These are phyloP conservation scores for Colletotrichum cuscutae DNA, from an alignment of 2,329 filamentous ascomycete species.

Conservation along the genomic window DNA sequence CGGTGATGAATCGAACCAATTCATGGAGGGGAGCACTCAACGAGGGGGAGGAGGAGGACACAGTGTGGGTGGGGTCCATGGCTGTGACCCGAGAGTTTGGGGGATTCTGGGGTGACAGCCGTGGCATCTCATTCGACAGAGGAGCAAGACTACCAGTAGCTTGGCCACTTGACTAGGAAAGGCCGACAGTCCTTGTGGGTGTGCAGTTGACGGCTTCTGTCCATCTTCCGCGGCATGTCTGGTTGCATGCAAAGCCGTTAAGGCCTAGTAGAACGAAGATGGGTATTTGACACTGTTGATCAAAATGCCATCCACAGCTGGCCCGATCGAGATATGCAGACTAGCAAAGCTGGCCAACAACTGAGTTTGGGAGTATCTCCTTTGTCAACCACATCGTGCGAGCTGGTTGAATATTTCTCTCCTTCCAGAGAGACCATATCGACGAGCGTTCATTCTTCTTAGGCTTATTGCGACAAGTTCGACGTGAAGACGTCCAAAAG, in stretches of 20 bases:
- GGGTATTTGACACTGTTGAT: background rate
- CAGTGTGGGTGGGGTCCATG: conserved; percentile 21
- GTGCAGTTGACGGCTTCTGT: background rate
- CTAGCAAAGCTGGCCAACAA: too few relatives aligned
- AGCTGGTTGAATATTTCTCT: fast-evolving
- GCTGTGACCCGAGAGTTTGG: conserved; percentile 26
- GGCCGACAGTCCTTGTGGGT: background rate
- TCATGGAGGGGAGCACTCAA: background rate
- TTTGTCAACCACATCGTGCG: background rate
- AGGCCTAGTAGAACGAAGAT: background rate
- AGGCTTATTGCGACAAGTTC: background rate
- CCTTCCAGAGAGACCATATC: background rate
- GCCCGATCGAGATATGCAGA: background rate
- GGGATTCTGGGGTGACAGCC: conserved; percentile 6
- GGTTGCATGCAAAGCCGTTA: too few relatives aligned
- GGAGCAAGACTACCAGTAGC: background rate
- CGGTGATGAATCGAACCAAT: conserved; percentile 28
- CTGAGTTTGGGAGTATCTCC: too few relatives aligned
- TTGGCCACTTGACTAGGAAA: background rate
- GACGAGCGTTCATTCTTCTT: background rate
- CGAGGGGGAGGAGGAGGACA: background rate
- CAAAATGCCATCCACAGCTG: background rate
- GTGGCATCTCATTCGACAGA: conserved; percentile 4
- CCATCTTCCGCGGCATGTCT: background rate
- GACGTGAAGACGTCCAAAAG: background rate